Percentiles rank a stretch among this genome's conserved stretches.
These are phyloP conservation scores for Quercus ilex DNA, from an alignment of 306 rosid species.

Conservation along the genomic window DNA sequence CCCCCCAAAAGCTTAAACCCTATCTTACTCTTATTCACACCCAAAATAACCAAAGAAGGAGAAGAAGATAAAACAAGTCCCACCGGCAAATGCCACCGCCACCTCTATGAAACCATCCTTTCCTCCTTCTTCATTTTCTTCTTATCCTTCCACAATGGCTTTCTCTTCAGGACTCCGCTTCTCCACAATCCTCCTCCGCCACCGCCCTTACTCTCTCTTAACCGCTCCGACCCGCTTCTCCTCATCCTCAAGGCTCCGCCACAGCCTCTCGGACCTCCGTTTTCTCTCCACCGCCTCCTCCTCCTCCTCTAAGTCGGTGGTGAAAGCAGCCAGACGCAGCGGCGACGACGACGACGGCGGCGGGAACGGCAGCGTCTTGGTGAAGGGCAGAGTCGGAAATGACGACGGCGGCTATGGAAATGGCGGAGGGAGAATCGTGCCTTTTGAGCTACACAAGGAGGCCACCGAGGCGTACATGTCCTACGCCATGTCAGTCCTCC, in stretches of 20 bases:
- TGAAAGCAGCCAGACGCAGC: conserved; percentile 21
- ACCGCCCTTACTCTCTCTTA: conserved; percentile 33
- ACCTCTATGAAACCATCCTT: conserved; percentile 20
- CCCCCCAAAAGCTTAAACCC: too few relatives aligned
- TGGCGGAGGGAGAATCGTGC: conserved; percentile 44
- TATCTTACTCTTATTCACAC: too few relatives aligned
- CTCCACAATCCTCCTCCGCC: conserved; percentile 54
- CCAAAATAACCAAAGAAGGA: too few relatives aligned
- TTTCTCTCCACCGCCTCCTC: conserved; percentile 35
- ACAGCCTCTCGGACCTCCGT: conserved; percentile 39
- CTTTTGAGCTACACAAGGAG: conserved; percentile 69
- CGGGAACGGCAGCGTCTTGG: conserved; percentile 59
- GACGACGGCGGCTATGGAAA: neutral
- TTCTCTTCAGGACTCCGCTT: conserved; percentile 58
- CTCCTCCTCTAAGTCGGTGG: neutral
- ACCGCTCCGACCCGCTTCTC: conserved; percentile 21
- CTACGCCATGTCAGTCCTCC: conserved; percentile 90
- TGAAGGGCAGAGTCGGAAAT: conserved; percentile 26
- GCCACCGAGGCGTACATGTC: conserved; percentile 87
- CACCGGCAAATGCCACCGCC: conserved; percentile 10
- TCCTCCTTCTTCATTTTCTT: neutral
- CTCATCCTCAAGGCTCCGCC: conserved; percentile 23
- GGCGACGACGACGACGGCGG: conserved; percentile 20
- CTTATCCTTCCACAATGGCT: conserved; percentile 45
- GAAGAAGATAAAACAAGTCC: too few relatives aligned